phyloP scores from a whole-genome alignment of 2,329 filamentous ascomycete species.

The Paradendryphiella salina region DNA sequence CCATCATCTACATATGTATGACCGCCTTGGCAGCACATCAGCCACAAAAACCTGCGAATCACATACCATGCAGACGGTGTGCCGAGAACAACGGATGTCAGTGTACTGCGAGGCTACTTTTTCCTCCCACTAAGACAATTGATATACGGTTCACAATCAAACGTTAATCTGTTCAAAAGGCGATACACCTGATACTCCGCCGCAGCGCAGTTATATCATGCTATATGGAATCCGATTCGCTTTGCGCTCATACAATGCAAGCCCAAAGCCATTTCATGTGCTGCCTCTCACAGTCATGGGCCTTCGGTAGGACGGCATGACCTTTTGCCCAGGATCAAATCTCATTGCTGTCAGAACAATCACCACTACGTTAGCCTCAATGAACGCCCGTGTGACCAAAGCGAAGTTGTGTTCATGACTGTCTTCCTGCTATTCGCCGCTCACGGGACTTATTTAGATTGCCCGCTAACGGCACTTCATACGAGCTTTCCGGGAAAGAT shows the following conservation, averaged over 20 bases:
- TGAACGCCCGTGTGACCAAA: background rate
- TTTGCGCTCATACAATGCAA: background rate
- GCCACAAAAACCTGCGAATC: too few relatives aligned
- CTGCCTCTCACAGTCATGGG: background rate
- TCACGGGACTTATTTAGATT: background rate
- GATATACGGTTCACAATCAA: background rate
- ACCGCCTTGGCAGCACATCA: too few relatives aligned
- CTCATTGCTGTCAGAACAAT: background rate
- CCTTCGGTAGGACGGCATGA: too few relatives aligned
- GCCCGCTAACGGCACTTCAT: constrained; percentile 26
- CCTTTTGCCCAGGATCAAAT: background rate
- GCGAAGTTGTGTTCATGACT: background rate
- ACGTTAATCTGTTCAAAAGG: background rate
- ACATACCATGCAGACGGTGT: too few relatives aligned
- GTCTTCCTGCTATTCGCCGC: background rate
- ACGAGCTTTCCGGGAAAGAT: constrained; percentile 19
- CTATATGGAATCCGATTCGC: background rate
- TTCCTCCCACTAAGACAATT: too few relatives aligned
- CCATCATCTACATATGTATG: too few relatives aligned
- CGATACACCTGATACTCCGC: background rate
- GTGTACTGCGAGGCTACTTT: background rate
- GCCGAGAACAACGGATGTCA: too few relatives aligned
- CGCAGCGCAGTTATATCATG: background rate
- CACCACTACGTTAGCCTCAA: background rate
- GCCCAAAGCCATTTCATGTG: background rate